These are phyloP conservation scores for Hymenoscyphus albidus DNA, from an alignment of 2,329 filamentous ascomycete species.

Conservation along the genomic window DNA sequence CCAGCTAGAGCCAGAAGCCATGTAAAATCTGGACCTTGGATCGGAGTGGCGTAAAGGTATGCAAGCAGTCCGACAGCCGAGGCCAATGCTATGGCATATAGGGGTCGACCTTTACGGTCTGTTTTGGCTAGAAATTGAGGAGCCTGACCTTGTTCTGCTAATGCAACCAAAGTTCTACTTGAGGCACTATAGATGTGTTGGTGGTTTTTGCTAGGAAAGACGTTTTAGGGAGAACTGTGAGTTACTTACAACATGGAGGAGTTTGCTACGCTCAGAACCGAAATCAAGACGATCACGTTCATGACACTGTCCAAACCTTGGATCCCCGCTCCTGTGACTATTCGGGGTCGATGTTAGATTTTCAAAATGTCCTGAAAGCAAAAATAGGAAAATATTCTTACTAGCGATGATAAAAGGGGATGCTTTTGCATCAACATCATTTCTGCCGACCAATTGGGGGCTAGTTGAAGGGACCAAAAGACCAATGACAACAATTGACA, in stretches of 20 bases:
- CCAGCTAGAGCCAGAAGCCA: slow-evolving; percentile 78
- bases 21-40: slow-evolving; percentile 59
- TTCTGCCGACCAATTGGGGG: slow-evolving; percentile 54
- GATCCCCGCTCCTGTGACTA: slow-evolving; percentile 72
- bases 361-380: neutral
- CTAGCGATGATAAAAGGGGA: slow-evolving; percentile 92
- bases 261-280: slow-evolving; percentile 88
- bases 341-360: neutral
- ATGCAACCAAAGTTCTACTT: slow-evolving; percentile 80
- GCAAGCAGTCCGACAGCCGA: slow-evolving; percentile 67
- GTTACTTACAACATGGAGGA: slow-evolving; percentile 67
- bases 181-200: slow-evolving; percentile 49
- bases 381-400: neutral
- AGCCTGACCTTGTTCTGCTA: slow-evolving; percentile 84
- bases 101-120: slow-evolving; percentile 75
- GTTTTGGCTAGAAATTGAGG: slow-evolving; percentile 75
- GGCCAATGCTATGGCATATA: slow-evolving; percentile 66
- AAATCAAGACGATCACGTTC: slow-evolving; percentile 89
- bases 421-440: slow-evolving; percentile 63
- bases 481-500: slow-evolving; percentile 76
- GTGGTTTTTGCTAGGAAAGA: too few relatives aligned
- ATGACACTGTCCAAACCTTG: slow-evolving; percentile 78
- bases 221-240: neutral
- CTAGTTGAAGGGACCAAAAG: slow-evolving; percentile 76
- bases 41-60: slow-evolving; percentile 64